These are phyloP conservation scores for Torulaspora indica DNA, from an alignment of 805 yeast species.

Conservation along the genomic window DNA sequence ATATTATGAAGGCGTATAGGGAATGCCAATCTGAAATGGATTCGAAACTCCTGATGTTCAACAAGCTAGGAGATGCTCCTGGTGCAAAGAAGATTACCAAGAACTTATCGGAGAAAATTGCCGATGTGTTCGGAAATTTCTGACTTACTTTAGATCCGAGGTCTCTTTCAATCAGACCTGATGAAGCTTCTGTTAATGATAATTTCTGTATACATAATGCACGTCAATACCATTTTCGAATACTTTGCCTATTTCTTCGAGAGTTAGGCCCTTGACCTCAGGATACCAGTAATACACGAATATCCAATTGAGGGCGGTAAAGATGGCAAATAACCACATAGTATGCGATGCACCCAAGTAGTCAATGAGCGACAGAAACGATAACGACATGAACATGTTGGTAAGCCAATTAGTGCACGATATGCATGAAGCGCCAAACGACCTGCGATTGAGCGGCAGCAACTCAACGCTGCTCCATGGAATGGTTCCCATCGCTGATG, in stretches of 20 bases:
- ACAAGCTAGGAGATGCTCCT: conserved; percentile 30
- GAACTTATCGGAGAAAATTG: conserved; percentile 32
- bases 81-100: conserved; percentile 35
- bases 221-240: conserved; percentile 41
- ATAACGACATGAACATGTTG: conserved; percentile 37
- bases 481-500: conserved; percentile 42
- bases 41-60: conserved; percentile 27
- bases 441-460: conserved; percentile 40
- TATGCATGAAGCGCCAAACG: conserved; percentile 42
- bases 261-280: conserved; percentile 42
- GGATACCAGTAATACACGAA: conserved; percentile 41
- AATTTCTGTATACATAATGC: conserved; percentile 34
- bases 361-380: conserved; percentile 36
- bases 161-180: not conserved
- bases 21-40: conserved; percentile 26
- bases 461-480: conserved; percentile 47
- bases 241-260: conserved; percentile 41
- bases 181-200: conserved; percentile 17
- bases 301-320: conserved; percentile 38
- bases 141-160: not conserved
- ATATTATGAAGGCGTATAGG: conserved; percentile 38
- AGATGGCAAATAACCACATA: conserved; percentile 35
- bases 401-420: conserved; percentile 43
- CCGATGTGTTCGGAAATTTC: conserved; percentile 21
- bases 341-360: conserved; percentile 33